Conservation (phyloP, 2,329 filamentous ascomycete species). For the Didymella pomorum region DNA sequence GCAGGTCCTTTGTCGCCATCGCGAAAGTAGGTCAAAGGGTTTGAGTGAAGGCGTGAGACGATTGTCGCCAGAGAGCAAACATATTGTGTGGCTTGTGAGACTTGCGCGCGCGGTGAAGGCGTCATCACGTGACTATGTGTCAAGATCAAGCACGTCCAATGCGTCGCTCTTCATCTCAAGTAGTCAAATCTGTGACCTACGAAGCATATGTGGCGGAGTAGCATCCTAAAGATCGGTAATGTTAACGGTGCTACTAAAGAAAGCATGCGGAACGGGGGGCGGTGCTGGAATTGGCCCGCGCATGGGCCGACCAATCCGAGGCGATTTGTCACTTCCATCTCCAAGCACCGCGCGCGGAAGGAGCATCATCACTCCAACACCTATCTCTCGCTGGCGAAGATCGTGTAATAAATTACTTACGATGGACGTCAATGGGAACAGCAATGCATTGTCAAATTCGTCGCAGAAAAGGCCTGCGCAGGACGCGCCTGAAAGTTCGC, state of each 20-base stretch:
- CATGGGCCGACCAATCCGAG: background rate
- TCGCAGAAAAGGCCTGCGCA: constrained; percentile 26
- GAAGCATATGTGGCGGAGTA: background rate
- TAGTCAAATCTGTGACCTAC: no score
- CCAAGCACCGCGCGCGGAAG: background rate
- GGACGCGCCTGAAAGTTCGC: constrained; percentile 18
- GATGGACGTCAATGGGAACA: background rate
- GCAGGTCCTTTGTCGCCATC: background rate
- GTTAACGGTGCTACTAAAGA: background rate
- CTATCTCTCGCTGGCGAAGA: constrained; percentile 1
- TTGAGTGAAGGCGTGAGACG: background rate
- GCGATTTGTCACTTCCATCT: constrained; percentile 4
- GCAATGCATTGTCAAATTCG: constrained; percentile 13
- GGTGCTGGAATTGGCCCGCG: background rate
- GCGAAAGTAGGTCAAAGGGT: background rate
- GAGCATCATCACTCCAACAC: background rate
- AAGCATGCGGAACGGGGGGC: background rate
- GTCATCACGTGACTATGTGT: background rate
- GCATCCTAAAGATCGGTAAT: background rate
- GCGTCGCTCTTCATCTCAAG: background rate
- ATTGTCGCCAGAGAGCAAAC: background rate
- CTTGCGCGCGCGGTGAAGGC: background rate
- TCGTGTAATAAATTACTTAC: background rate
- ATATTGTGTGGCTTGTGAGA: background rate
- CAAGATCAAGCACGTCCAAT: no score